phyloP scores from a whole-genome alignment of 2,329 filamentous ascomycete genomes.

The Cladosporium sphaerospermum region DNA sequence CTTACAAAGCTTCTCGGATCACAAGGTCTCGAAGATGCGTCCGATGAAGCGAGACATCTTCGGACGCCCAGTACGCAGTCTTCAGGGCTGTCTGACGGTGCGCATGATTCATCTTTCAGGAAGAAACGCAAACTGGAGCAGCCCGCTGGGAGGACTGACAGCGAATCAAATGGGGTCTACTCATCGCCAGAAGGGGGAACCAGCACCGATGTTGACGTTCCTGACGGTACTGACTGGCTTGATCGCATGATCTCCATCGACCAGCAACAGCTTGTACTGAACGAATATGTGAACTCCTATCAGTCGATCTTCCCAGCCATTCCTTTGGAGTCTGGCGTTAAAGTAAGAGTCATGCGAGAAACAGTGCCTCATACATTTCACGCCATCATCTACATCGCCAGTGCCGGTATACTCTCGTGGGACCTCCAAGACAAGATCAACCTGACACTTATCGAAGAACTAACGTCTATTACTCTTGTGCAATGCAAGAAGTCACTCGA shows the following conservation, averaged over 20 bases:
- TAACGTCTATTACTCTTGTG: slow-evolving; percentile 66
- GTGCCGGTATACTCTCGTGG: slow-evolving; percentile 43
- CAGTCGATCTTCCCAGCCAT: slow-evolving; percentile 19
- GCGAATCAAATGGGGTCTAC: slow-evolving; percentile 5
- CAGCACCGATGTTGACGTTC: background rate
- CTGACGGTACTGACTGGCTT: slow-evolving; percentile 9
- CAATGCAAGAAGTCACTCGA: slow-evolving; percentile 73
- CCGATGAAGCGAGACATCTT: background rate
- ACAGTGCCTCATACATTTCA: slow-evolving; percentile 48
- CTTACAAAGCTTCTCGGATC: slow-evolving; percentile 22
- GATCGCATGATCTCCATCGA: slow-evolving; percentile 17
- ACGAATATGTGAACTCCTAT: slow-evolving; percentile 18
- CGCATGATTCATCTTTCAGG: background rate
- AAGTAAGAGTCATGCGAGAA: slow-evolving; percentile 14
- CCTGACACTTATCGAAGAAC: slow-evolving; percentile 60
- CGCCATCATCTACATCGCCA: slow-evolving; percentile 49
- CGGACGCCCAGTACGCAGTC: background rate
- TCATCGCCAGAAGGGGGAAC: background rate
- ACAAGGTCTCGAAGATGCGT: slow-evolving; percentile 19
- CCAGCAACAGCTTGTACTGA: slow-evolving; percentile 17
- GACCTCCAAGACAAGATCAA: slow-evolving; percentile 57
- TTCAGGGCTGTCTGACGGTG: background rate
- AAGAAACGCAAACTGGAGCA: slow-evolving; percentile 15
- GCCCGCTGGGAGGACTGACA: background rate
- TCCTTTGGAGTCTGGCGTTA: slow-evolving; percentile 11